Percentiles rank a stretch among this genome's conserved stretches.
phyloP scores from a whole-genome alignment of 441 rosid species.

The Corymbia citriodora region DNA sequence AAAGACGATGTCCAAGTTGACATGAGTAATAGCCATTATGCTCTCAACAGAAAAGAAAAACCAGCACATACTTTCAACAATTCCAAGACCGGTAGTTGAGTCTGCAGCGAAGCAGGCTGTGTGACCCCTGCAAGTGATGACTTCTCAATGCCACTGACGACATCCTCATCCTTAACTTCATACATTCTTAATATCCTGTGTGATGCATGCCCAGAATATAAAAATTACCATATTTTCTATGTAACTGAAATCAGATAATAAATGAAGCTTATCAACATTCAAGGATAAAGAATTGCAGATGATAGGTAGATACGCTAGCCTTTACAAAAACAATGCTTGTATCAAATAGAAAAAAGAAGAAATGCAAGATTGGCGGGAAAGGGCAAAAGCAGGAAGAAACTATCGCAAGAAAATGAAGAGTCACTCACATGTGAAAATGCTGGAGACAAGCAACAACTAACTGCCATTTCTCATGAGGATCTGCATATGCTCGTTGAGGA shows the following conservation, averaged over 20 bases:
- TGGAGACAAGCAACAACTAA: constrained; percentile 91
- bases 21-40: not conserved
- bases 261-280: not conserved
- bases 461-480: constrained; percentile 96
- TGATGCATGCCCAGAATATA: not conserved
- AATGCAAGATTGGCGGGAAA: not conserved
- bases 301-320: not conserved
- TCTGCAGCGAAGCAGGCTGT: constrained; percentile 61
- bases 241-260: not conserved
- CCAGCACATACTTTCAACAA: constrained; percentile 67
- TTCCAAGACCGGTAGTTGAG: constrained; percentile 86
- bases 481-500: constrained; percentile 94
- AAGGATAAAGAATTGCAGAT: not conserved
- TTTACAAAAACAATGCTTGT: not conserved
- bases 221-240: not conserved
- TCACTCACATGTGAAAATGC: constrained; percentile 86
- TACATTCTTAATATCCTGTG: constrained; percentile 90
- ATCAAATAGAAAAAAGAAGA: not conserved
- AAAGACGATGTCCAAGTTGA: not conserved
- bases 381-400: constrained; percentile 2
- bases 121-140: constrained; percentile 35
- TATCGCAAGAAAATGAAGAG: not conserved
- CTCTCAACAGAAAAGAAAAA: not conserved
- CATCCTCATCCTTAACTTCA: constrained; percentile 75
- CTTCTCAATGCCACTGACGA: constrained; percentile 53